Conservation (phyloP, 176 grass and related monocot genomes). For the Poa annua region DNA sequence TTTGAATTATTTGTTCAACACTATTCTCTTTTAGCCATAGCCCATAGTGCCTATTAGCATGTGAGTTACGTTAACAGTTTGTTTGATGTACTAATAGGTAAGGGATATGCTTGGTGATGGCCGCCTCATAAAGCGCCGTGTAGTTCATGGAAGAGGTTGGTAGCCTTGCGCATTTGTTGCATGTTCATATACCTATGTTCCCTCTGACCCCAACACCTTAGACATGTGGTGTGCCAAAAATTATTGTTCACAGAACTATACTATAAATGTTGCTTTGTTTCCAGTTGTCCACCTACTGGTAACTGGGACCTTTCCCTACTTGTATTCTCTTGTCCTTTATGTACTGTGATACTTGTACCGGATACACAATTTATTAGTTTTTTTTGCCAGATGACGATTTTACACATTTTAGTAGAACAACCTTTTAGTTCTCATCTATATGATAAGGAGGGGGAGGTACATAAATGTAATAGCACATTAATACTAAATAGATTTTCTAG, state of each 20-base stretch:
- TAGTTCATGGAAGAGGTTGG: slow-evolving; percentile 88
- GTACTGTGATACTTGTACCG: background rate
- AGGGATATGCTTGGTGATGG: slow-evolving; percentile 99
- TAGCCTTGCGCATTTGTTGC: slow-evolving; percentile 31
- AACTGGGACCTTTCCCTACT: background rate
- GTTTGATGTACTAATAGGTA: slow-evolving; percentile 61
- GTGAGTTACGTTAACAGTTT: slow-evolving; percentile 21
- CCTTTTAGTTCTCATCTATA: slow-evolving; percentile 2
- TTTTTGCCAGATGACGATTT: background rate
- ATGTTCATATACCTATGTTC: slow-evolving; percentile 32
- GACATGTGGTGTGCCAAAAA: slow-evolving; percentile 2
- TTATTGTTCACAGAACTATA: slow-evolving; percentile 16
- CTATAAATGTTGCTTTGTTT: background rate
- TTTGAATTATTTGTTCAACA: slow-evolving; percentile 13
- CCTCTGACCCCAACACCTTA: background rate
- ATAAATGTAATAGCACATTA: background rate
- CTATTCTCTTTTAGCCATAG: background rate
- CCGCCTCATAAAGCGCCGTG: slow-evolving; percentile 92
- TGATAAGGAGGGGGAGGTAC: background rate
- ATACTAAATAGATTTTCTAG: background rate
- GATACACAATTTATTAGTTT: background rate
- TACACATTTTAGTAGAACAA: slow-evolving; percentile 18
- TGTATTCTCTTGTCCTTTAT: slow-evolving; percentile 14
- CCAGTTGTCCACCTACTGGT: slow-evolving; percentile 8
- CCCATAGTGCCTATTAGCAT: background rate